phyloP scores from a whole-genome alignment of 148 eudicot genomes.

The Rhododendron kiyosumense region DNA sequence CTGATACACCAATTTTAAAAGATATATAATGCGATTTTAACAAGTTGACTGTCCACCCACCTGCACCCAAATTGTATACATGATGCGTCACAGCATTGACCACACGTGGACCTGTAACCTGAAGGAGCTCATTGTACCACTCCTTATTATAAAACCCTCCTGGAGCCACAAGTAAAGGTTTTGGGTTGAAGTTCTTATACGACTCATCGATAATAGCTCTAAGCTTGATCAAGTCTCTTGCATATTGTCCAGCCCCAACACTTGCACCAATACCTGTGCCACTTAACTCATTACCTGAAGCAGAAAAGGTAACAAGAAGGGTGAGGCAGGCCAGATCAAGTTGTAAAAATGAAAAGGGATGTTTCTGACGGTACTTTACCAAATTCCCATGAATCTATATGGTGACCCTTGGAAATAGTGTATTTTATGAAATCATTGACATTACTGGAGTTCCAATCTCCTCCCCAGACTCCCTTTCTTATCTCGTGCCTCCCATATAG shows the following conservation, averaged over 20 bases:
- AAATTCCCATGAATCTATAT: constrained; percentile 93
- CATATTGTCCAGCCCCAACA: constrained; percentile 70
- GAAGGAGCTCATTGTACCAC: constrained; percentile 73
- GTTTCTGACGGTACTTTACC: constrained; percentile 29
- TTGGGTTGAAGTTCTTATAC: constrained; percentile 36
- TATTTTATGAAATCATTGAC: constrained; percentile 66
- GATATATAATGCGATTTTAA: constrained; percentile 7
- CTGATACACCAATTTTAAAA: not conserved
- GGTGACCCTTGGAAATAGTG: constrained; percentile 80
- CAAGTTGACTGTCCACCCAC: constrained; percentile 31
- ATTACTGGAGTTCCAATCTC: constrained; percentile 78
- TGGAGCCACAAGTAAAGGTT: constrained; percentile 73
- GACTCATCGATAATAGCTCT: constrained; percentile 42
- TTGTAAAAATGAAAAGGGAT: not conserved
- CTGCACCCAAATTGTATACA: constrained; percentile 88
- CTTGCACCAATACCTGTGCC: constrained; percentile 77
- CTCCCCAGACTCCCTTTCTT: constrained; percentile 39
- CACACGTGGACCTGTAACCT: constrained; percentile 54
- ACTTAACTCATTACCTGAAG: constrained; percentile 82
- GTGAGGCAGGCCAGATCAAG: not conserved
- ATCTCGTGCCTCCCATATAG: constrained; percentile 56
- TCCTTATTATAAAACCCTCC: constrained; percentile 76
- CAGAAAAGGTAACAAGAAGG: not conserved
- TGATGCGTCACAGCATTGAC: constrained; percentile 71
- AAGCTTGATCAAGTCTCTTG: constrained; percentile 56